phyloP scores from a whole-genome alignment of 495 filamentous ascomycete species.

The Talaromyces ruber region DNA sequence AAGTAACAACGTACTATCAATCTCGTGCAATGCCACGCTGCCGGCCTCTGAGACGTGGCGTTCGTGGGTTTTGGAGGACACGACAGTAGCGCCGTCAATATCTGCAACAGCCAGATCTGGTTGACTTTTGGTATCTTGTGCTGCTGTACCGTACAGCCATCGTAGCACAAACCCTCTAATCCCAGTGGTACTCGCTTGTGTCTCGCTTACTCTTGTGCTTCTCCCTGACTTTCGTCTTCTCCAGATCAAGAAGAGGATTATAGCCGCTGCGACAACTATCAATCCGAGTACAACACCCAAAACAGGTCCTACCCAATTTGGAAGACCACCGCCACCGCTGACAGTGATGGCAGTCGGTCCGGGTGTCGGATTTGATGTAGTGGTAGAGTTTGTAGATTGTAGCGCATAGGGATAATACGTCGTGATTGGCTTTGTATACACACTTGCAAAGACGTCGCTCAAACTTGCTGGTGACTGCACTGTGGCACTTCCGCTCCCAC shows the following conservation, averaged over 20 bases:
- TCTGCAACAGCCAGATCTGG: neutral
- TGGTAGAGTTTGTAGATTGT: slow-evolving; percentile 4
- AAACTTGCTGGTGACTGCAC: slow-evolving; percentile 39
- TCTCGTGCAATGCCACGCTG: slow-evolving; percentile 5
- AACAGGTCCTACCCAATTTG: slow-evolving; percentile 53
- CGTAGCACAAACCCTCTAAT: slow-evolving; percentile 3
- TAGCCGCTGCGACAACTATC: slow-evolving; percentile 44
- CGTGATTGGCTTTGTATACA: slow-evolving; percentile 49
- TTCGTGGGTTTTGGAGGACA: neutral
- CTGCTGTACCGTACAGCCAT: slow-evolving; percentile 8
- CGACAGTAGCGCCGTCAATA: neutral
- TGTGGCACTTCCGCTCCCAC: slow-evolving; percentile 52
- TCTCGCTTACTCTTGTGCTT: slow-evolving; percentile 1
- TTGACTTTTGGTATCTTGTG: slow-evolving; percentile 1
- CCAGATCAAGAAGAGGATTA: slow-evolving; percentile 45
- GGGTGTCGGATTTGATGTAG: slow-evolving; percentile 4
- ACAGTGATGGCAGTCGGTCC: neutral
- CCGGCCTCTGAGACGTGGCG: slow-evolving; percentile 1
- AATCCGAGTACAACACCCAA: slow-evolving; percentile 60
- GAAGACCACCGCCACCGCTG: slow-evolving; percentile 31
- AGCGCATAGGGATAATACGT: slow-evolving; percentile 53
- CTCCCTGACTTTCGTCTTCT: slow-evolving; percentile 35
- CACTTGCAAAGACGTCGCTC: slow-evolving; percentile 45
- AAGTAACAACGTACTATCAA: neutral
- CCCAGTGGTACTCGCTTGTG: neutral